phyloP scores from a whole-genome alignment of 148 eudicot species.

The Rhododendron molle region DNA sequence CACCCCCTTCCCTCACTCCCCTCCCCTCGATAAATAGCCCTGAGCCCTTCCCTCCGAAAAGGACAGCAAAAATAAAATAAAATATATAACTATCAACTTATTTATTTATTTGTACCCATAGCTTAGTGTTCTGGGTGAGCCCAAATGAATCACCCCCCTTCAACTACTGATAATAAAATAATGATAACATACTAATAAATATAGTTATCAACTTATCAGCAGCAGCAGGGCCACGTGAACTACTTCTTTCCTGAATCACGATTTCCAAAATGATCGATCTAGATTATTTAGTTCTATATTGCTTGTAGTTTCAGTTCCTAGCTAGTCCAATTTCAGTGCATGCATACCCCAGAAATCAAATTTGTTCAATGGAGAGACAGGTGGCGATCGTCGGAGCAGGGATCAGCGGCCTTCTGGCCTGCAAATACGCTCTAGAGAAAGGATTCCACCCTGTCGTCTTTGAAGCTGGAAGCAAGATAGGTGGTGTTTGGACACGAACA shows the following conservation, averaged over 20 bases:
- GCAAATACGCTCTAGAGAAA: conserved; percentile 25
- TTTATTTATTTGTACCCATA: too few species aligned
- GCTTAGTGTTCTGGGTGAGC: too few species aligned
- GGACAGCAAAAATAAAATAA: too few species aligned
- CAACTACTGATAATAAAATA: too few species aligned
- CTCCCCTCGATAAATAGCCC: too few species aligned
- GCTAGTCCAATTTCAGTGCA: background rate
- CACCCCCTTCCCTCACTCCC: too few species aligned
- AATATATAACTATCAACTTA: too few species aligned
- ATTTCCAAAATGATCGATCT: background rate
- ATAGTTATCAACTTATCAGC: background rate
- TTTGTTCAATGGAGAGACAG: conserved; percentile 3
- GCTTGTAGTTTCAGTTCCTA: background rate
- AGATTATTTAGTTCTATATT: background rate
- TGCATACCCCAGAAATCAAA: background rate
- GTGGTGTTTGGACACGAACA: conserved; percentile 38
- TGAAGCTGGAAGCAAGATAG: conserved; percentile 21
- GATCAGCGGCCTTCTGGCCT: conserved; percentile 35
- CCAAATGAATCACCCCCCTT: too few species aligned
- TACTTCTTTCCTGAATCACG: too few species aligned
- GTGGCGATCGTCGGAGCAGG: conserved; percentile 38
- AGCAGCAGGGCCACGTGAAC: background rate
- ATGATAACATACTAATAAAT: too few species aligned
- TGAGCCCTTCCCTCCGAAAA: too few species aligned
- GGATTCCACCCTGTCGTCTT: conserved; percentile 30